Base-by-base conservation (phyloP, 2,329 filamentous ascomycete genomes). In the Ophiostoma pallidulum region DNA sequence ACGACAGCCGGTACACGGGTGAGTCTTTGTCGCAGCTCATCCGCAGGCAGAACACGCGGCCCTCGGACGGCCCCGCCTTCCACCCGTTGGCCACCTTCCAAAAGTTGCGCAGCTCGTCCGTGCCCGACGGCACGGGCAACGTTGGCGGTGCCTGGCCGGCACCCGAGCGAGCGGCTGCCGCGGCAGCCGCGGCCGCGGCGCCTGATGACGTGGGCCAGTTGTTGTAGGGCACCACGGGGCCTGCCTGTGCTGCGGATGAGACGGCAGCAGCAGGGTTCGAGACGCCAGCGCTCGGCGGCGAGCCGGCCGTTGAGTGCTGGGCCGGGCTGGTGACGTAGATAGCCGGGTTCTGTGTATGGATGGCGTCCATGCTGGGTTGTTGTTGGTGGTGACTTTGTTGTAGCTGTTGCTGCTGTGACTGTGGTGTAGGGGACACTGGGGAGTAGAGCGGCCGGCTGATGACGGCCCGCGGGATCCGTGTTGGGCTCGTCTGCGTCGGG, bases 1-100 rank as follows among this genome's bases (percentile, higher is more conserved):
- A 83, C 2, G 78, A 78, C 13, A 85, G 72, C 2, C 77, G 80
- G 55, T 85, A 84, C 16, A 84, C 71, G 0, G 81, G 82, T 4
- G 80, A 74, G 54, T 82, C 77, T 41, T 67, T 68, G 49, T 75
- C 72, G 50, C 73, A 70, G 1, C 69, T 66, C 61, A 82, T 63
- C 53, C 71, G 73, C 58, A 83, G 64, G 59, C 76, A 80, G 63
- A 74, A 83, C 20, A 73, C 70, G 19, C 74, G 67, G 5, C 77
- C 78, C 58, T 82, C 77, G 3, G 72, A 70, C 1, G 69, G 61
- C 0, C 78, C 74, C 2, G 80, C 81, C 57, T 77, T 72, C 78
- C 78, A 85, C 12, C 82, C 83, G 59, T 85, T 86, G 51, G 77
- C 70, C 0, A 80, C 79, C 56, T 83, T 78, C 82, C 82, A 86